These are phyloP conservation scores for Teunomyces barrocoloradensis DNA, from an alignment of 805 yeast species.

Conservation along the genomic window DNA sequence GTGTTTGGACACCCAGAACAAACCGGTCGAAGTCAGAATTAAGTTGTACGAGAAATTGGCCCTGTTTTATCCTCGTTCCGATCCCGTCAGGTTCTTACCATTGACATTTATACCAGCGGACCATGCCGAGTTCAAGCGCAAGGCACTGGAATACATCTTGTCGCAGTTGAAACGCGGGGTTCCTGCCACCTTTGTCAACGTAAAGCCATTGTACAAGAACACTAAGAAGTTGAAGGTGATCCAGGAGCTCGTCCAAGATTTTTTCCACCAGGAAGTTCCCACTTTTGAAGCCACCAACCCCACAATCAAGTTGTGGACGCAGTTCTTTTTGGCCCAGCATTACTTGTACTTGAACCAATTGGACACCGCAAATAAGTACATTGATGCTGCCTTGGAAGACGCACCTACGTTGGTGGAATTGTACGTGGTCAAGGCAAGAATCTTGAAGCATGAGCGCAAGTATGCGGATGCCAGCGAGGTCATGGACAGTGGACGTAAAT, in stretches of 20 bases:
- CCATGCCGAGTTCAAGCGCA: slow-evolving; percentile 42
- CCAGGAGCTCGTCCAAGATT: slow-evolving; percentile 53
- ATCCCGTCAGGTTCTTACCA: slow-evolving; percentile 77
- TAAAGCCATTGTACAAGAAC: slow-evolving; percentile 73
- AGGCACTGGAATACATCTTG: slow-evolving; percentile 53
- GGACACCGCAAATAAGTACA: slow-evolving; percentile 50
- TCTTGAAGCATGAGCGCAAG: slow-evolving; percentile 70
- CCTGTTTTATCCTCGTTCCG: slow-evolving; percentile 76
- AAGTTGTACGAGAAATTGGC: slow-evolving; percentile 65
- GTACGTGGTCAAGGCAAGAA: slow-evolving; percentile 74
- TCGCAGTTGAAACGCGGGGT: slow-evolving; percentile 73
- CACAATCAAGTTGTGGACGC: slow-evolving; percentile 61
- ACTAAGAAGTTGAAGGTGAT: slow-evolving; percentile 39
- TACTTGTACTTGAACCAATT: slow-evolving; percentile 55
- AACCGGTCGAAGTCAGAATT: slow-evolving; percentile 48
- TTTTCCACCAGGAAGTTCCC: slow-evolving; percentile 31
- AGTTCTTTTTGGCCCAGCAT: slow-evolving; percentile 78
- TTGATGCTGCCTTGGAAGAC: slow-evolving; percentile 63
- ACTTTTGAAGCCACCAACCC: slow-evolving; percentile 33
- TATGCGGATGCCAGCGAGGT: slow-evolving; percentile 57
- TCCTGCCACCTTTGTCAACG: slow-evolving; percentile 84
- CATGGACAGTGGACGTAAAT: slow-evolving; percentile 66
- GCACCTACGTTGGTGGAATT: slow-evolving; percentile 86
- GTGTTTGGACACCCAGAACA: slow-evolving; percentile 46
- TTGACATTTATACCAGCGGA: slow-evolving; percentile 64